These are phyloP conservation scores for Litsea cubeba DNA, from an alignment of 164 flowering plant species.

Conservation along the genomic window DNA sequence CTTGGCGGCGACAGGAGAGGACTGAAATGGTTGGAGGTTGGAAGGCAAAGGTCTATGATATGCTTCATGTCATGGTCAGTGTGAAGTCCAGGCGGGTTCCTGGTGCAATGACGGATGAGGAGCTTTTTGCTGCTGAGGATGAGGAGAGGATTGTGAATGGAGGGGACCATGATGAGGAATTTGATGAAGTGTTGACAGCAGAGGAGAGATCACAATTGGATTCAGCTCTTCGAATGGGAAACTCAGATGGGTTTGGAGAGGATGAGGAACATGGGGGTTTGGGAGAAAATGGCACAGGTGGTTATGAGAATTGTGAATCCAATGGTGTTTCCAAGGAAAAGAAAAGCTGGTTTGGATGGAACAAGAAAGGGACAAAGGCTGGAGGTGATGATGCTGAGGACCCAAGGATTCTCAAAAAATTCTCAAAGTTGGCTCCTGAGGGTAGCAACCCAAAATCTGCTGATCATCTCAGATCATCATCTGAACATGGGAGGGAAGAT, in stretches of 20 bases:
- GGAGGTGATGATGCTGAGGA: conserved; percentile 49
- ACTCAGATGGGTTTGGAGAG: conserved; percentile 52
- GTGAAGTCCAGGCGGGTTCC: conserved; percentile 97
- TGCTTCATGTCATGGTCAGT: conserved; percentile 98
- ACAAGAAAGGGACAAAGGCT: conserved; percentile 50
- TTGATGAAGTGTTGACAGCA: conserved; percentile 77
- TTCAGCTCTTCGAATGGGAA: conserved; percentile 77
- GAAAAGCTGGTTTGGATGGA: conserved; percentile 97
- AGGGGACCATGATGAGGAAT: conserved; percentile 55
- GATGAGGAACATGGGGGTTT: conserved; percentile 53
- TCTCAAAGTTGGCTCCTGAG: conserved; percentile 72
- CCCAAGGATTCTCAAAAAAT: conserved; percentile 61
- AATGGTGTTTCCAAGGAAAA: conserved; percentile 70
- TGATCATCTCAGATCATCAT: conserved; percentile 48
- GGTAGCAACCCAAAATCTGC: conserved; percentile 42
- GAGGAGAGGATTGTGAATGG: conserved; percentile 64
- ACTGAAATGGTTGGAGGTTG: conserved; percentile 91
- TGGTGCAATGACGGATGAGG: conserved; percentile 99
- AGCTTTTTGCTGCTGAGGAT: conserved; percentile 83
- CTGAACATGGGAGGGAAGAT: conserved; percentile 52
- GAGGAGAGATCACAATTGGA: conserved; percentile 89
- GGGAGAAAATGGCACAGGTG: conserved; percentile 50
- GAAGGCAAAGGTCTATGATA: conserved; percentile 95
- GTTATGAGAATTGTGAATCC: conserved; percentile 46
- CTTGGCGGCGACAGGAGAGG: conserved; percentile 97